Conservation (phyloP, 345 rosid species). For the Nephelium lappaceum region DNA sequence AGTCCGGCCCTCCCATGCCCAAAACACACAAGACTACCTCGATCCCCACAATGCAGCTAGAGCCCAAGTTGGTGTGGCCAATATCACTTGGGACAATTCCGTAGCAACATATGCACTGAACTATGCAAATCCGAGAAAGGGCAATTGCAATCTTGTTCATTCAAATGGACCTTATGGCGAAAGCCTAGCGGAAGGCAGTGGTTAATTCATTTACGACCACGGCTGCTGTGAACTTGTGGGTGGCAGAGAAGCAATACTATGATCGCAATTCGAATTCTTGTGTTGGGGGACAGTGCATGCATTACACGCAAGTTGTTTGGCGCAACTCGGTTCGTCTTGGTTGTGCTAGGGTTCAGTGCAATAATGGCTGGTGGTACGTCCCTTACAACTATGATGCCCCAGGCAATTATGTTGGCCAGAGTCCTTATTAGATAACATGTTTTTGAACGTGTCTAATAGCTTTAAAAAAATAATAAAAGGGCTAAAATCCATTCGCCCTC, state of each 20-base stretch:
- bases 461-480: too few relatives aligned
- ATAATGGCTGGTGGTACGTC: conserved; percentile 23
- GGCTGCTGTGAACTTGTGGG: conserved; percentile 39
- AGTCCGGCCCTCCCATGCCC: conserved; percentile 12
- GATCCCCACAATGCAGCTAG: conserved; percentile 36
- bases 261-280: conserved; percentile 18
- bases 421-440: conserved; percentile 9
- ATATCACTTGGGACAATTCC: conserved; percentile 38
- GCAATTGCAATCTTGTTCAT: conserved; percentile 41
- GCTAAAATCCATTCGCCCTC: too few relatives aligned
- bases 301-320: conserved; percentile 41
- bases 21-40: conserved; percentile 29
- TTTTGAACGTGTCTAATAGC: too few relatives aligned
- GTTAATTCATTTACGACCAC: conserved; percentile 28
- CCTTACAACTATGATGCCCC: conserved; percentile 24
- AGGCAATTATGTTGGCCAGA: conserved; percentile 16
- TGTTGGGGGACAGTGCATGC: conserved; percentile 15
- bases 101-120: conserved; percentile 36
- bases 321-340: background rate
- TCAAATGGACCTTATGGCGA: conserved; percentile 42
- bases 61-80: conserved; percentile 26
- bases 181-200: conserved; percentile 38
- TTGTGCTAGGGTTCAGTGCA: conserved; percentile 26
- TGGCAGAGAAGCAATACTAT: conserved; percentile 24
- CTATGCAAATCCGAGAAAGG: conserved; percentile 26